Conservation (phyloP, 2,329 filamentous ascomycete species). For the Mycosphaerella arachidis region DNA sequence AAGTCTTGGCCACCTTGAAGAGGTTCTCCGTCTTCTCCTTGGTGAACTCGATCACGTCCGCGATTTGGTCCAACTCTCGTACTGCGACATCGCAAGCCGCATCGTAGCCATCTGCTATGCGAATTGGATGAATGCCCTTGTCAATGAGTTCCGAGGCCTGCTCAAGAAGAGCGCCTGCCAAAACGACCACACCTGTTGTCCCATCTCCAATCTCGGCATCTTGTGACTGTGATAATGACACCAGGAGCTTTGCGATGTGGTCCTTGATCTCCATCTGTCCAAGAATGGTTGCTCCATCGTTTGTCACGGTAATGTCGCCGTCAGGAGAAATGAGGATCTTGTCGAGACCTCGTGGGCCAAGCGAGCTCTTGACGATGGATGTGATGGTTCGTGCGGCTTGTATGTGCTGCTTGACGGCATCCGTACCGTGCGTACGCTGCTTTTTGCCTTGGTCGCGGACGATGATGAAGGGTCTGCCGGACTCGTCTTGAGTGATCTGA, state of each 20-base stretch:
- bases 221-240: slow-evolving; percentile 96
- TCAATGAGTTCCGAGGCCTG: slow-evolving; percentile 97
- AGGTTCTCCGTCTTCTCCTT: slow-evolving; percentile 77
- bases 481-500: slow-evolving; percentile 90
- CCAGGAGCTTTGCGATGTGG: slow-evolving; percentile 93
- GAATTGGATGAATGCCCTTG: slow-evolving; percentile 98
- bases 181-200: slow-evolving; percentile 93
- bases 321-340: slow-evolving; percentile 99
- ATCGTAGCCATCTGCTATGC: slow-evolving; percentile 97
- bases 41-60: slow-evolving; percentile 83
- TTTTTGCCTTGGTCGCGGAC: slow-evolving; percentile 98
- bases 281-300: slow-evolving; percentile 96
- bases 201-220: slow-evolving; percentile 99
- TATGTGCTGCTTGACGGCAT: slow-evolving; percentile 97
- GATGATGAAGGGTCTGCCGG: slow-evolving; percentile 94
- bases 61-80: slow-evolving; percentile 85
- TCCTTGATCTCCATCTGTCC: slow-evolving; percentile 98
- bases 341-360: slow-evolving; percentile 92
- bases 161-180: slow-evolving; percentile 90
- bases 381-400: slow-evolving; percentile 92
- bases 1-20: slow-evolving; percentile 90
- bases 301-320: slow-evolving; percentile 98
- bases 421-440: slow-evolving; percentile 92
- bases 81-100: slow-evolving; percentile 96
- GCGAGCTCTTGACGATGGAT: slow-evolving; percentile 94